phyloP scores from a whole-genome alignment of 2,329 filamentous ascomycete species.

The Uncinocarpus reesii region DNA sequence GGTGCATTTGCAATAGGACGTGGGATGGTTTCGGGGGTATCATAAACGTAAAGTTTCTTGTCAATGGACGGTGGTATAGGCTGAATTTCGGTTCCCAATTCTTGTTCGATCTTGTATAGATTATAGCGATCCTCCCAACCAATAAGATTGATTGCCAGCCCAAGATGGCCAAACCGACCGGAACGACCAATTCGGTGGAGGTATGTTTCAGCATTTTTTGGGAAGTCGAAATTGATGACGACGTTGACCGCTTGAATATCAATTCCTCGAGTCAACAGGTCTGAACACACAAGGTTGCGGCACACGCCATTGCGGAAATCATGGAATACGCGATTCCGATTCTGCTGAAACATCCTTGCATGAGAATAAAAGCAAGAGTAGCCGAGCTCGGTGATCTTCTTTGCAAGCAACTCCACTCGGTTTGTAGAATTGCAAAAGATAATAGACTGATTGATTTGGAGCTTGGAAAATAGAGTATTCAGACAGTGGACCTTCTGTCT shows the following conservation, averaged over 20 bases:
- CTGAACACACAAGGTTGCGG: slow-evolving; percentile 95
- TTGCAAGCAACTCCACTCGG: slow-evolving; percentile 89
- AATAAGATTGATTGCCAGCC: slow-evolving; percentile 96
- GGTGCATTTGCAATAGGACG: slow-evolving; percentile 57
- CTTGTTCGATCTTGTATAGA: slow-evolving; percentile 95
- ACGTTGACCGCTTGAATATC: slow-evolving; percentile 99
- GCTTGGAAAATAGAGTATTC: slow-evolving; percentile 96
- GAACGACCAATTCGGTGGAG: slow-evolving; percentile 97
- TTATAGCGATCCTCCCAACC: slow-evolving; percentile 99
- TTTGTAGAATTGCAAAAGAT: slow-evolving; percentile 99
- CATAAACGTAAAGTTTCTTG: slow-evolving; percentile 97
- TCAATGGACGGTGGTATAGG: slow-evolving; percentile 92
- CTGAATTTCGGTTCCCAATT: slow-evolving; percentile 93
- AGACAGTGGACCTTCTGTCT: slow-evolving; percentile 98
- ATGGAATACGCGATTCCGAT: slow-evolving; percentile 96
- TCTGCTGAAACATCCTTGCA: slow-evolving; percentile 89
- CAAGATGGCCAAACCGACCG: slow-evolving; percentile 90
- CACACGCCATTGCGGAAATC: slow-evolving; percentile 97
- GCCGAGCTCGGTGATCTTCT: slow-evolving; percentile 97
- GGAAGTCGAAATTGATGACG: slow-evolving; percentile 99
- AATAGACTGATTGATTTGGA: slow-evolving; percentile 99
- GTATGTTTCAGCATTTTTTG: slow-evolving; percentile 98
- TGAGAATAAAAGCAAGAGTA: slow-evolving; percentile 99
- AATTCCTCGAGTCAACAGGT: slow-evolving; percentile 94
- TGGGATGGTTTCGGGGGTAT: slow-evolving; percentile 88